Base-by-base conservation (phyloP, 306 rosid genomes). In the Echinosophora koreensis region DNA sequence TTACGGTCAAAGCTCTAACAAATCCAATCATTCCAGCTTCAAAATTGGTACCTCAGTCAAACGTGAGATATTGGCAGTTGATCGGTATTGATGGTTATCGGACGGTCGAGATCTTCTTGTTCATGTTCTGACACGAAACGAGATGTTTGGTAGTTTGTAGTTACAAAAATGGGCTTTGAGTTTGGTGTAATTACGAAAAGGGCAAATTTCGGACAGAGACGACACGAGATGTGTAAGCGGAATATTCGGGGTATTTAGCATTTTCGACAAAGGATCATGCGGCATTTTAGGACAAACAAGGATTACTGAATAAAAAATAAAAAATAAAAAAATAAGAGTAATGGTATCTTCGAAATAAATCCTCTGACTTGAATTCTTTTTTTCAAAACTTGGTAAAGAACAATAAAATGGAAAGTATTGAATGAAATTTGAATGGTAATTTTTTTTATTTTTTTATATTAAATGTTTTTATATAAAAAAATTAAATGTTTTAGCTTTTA, bases 1-100 rank as follows among this genome's bases (percentile, higher is more conserved):
- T 69, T 32, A 62, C 49, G 87, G 89, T 83, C 85, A 86, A 86
- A 80, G 81, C 73, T 74, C 69, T 61, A 76, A 83, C 85, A 61
- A 74, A 67, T 66, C 84, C 77, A 86, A 86, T 83, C 87, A 80
- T 86, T 86, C 81, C 37, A 22, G 63, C 78, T 77, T 79, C 82
- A 83, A 74, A 69, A 71, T 76, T 66, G 70, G 89, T 80, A 72
- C 87, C 78, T 60, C 76, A 56, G 89, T 86, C 89, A 86, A 83
- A 86, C 69, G 5, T 8, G 60, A 18, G 37, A 56, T 62, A 2
- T 9, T 2, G 52, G 5, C 80, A 81, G 69, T 73, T 22, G 8
- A 66, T 67, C 2, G 4, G 70, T 71, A 59, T 49, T 9, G 39
- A 34, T 15, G 1, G 22, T 54, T 42, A 70, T 8, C 75, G 38